Evolutionary conservation across 306 rosid species (phyloP).

Genomic region (Astragalus glycyphyllos): DNA sequence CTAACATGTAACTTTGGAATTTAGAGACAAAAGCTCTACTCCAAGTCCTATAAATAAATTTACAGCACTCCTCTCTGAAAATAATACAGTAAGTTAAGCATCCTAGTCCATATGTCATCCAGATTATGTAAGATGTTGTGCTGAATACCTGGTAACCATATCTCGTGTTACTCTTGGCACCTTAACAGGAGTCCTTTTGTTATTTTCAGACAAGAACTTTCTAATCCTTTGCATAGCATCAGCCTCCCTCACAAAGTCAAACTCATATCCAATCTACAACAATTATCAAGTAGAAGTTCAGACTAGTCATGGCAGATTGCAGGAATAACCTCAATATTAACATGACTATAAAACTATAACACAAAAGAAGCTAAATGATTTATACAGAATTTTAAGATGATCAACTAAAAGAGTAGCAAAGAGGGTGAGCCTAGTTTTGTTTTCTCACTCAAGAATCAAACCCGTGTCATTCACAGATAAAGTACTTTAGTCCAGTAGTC

Average conservation of each 20-base stretch:
- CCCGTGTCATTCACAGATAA: too few species aligned
- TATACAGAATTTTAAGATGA: neutral
- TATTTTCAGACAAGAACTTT: conserved; percentile 65
- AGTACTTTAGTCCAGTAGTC: too few species aligned
- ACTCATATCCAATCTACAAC: conserved; percentile 91
- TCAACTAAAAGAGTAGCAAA: conserved; percentile 4
- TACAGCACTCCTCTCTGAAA: conserved; percentile 8
- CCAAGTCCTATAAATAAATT: too few species aligned
- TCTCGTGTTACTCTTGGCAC: conserved; percentile 73
- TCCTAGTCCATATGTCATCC: conserved; percentile 38
- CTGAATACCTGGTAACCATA: conserved; percentile 77
- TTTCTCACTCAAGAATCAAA: conserved; percentile 31
- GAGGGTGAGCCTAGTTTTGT: conserved; percentile 19
- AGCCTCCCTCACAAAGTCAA: conserved; percentile 93
- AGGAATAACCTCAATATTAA: conserved; percentile 37
- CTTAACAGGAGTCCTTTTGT: conserved; percentile 79
- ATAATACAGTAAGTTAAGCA: conserved; percentile 22
- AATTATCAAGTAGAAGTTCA: conserved; percentile 47
- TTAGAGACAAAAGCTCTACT: too few species aligned
- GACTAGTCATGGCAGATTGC: conserved; percentile 32
- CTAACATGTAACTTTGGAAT: too few species aligned
- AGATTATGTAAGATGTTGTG: conserved; percentile 35
- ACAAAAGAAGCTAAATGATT: conserved; percentile 33
- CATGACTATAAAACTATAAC: conserved; percentile 29
- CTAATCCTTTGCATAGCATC: conserved; percentile 78